Base-by-base conservation (phyloP, 2,329 filamentous ascomycete genomes). In the Sporothrix phasma region DNA sequence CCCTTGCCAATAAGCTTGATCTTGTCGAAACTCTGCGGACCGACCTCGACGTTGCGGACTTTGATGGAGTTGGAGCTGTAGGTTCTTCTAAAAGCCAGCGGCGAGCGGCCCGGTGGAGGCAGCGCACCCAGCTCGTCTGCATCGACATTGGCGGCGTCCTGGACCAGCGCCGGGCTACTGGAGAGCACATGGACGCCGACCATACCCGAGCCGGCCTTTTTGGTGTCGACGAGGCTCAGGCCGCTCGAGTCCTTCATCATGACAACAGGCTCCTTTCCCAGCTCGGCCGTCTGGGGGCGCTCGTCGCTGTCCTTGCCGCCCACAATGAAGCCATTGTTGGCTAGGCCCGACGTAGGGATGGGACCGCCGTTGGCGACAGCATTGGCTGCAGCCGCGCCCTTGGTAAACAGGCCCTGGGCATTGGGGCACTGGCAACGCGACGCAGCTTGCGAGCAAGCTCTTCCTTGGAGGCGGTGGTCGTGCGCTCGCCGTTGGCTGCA, bases 11-110 rank as follows among this genome's bases (percentile, higher is more conserved):
- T 97, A 77, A 99, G 83, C 76, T 99, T 99, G 77, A 99, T 97
- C 84, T 99, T 99, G 81, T 99, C 94, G 72, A 99, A 99, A 74
- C 93, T 97, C 67, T 89, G 83, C 0, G 94, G 94, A 0, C 92
- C 90, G 41, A 99, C 94, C 77, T 99, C 94, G 56, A 99, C 94
- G 74, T 96, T 92, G 71, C 94, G 86, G 69, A 97, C 90, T 78
- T 99, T 99, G 81, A 99, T 99, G 46, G 94, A 97, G 76, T 97
- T 99, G 69, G 93, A 97, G 76, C 94, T 97, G 76, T 99, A 99
- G 2, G 94, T 99, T 74, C 94, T 85, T 72, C 94, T 84, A 78
- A 97, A 99, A 22, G 90, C 86, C 58, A 90, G 81, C 19, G 85
- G 82, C 68, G 87, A 84, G 70, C 86, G 84, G 61, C 84, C 84